A percentile compares a stretch with the other conserved stretches of the same genome.
These are phyloP conservation scores for Cenchrus americanus DNA, from an alignment of 176 grass and related monocot species.

Conservation along the genomic window DNA sequence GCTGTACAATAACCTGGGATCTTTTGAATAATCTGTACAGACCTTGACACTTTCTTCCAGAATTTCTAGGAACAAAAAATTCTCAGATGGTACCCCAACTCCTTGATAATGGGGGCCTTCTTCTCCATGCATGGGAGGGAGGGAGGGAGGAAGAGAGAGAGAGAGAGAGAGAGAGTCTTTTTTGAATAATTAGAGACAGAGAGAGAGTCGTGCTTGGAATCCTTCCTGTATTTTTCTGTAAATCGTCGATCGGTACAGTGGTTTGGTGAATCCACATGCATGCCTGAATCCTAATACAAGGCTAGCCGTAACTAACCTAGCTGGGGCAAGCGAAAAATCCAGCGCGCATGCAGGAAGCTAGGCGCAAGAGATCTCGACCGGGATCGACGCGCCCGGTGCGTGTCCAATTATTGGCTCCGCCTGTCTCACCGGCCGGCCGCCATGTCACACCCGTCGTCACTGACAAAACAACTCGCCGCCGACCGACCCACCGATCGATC, in stretches of 20 bases:
- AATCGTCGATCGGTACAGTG: not conserved
- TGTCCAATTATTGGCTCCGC: slow-evolving; percentile 49
- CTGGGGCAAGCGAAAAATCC: slow-evolving; percentile 24
- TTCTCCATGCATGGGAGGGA: too few species aligned
- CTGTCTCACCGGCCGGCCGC: slow-evolving; percentile 19
- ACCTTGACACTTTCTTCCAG: not conserved
- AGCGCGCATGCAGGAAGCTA: not conserved
- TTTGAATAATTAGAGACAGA: too few species aligned
- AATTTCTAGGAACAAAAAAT: not conserved
- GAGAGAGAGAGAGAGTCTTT: too few species aligned
- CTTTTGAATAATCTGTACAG: not conserved
- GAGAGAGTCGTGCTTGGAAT: not conserved
- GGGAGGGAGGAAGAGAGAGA: too few species aligned
- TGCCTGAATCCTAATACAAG: not conserved
- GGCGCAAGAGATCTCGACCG: not conserved
- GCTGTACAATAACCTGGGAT: not conserved
- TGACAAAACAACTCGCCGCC: slow-evolving; percentile 28
- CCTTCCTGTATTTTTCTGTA: not conserved
- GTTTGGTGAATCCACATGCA: slow-evolving; percentile 46
- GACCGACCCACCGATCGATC: not conserved
- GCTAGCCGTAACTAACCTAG: slow-evolving; percentile 33
- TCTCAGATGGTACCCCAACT: not conserved
- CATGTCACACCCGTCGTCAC: slow-evolving; percentile 47
- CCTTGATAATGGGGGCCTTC: too few species aligned
- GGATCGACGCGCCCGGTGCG: slow-evolving; percentile 33